Conservation (phyloP, 768 basidiomycete genomes). For the Dioszegia crocea region DNA sequence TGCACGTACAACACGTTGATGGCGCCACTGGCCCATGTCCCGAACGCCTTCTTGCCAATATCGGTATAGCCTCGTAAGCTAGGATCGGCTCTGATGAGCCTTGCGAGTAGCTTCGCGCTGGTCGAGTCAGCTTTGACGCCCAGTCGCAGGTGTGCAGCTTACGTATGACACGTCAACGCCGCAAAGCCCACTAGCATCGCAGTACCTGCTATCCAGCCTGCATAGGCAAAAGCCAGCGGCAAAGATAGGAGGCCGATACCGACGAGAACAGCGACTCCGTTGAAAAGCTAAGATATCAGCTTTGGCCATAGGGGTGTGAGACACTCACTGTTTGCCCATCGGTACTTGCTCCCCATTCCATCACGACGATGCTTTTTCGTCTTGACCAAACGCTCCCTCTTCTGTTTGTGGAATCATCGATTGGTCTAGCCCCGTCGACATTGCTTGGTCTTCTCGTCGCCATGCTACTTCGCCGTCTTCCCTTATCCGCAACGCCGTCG, state of each 20-base stretch:
- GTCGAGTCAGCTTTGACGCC: background rate
- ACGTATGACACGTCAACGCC: constrained; percentile 83
- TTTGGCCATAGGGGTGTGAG: background rate
- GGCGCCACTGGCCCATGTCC: constrained; percentile 60
- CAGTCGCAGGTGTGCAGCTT: too few relatives aligned
- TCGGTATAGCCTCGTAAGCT: constrained; percentile 78
- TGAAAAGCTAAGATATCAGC: constrained; percentile 64
- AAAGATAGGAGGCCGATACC: constrained; percentile 87
- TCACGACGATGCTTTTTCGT: constrained; percentile 6
- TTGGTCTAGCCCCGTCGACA: background rate
- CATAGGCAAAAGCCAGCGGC: constrained; percentile 83
- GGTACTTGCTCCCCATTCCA: constrained; percentile 35
- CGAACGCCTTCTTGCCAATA: constrained; percentile 84
- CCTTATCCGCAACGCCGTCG: too few relatives aligned
- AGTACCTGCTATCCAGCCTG: constrained; percentile 81
- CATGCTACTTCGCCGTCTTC: too few relatives aligned
- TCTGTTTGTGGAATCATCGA: background rate
- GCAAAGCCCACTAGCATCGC: constrained; percentile 71
- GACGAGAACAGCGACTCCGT: constrained; percentile 76
- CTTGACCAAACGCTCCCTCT: constrained; percentile 2
- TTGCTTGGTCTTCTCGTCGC: background rate
- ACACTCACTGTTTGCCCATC: constrained; percentile 43
- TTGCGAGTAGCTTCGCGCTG: constrained; percentile 82
- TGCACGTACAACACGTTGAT: constrained; percentile 42
- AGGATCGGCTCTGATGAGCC: constrained; percentile 66